phyloP scores from a whole-genome alignment of 2,329 filamentous ascomycete genomes.

The Aspergillus fumigatus region DNA sequence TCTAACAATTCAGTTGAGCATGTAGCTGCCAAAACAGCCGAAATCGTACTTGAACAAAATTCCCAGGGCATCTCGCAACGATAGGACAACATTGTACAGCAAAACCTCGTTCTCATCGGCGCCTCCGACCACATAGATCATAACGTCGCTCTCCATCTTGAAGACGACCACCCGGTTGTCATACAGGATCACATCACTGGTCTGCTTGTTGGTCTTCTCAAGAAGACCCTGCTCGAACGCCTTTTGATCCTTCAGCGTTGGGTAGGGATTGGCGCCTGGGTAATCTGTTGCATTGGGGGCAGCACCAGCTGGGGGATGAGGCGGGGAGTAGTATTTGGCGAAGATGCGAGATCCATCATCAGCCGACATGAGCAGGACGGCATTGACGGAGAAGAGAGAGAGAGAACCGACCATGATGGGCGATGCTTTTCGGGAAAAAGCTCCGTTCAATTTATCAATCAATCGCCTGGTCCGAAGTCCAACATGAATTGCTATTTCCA shows the following conservation, averaged over 20 bases:
- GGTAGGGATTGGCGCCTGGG: slow-evolving; percentile 71
- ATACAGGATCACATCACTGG: slow-evolving; percentile 92
- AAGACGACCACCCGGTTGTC: slow-evolving; percentile 95
- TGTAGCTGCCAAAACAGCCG: not conserved
- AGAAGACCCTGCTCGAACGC: slow-evolving; percentile 93
- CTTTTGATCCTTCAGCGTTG: slow-evolving; percentile 88
- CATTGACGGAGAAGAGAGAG: slow-evolving; percentile 71
- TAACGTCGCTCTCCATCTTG: slow-evolving; percentile 96
- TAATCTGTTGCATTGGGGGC: slow-evolving; percentile 54
- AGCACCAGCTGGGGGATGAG: slow-evolving; percentile 59
- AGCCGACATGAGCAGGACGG: slow-evolving; percentile 71
- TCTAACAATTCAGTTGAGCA: not conserved
- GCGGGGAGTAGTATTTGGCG: slow-evolving; percentile 83
- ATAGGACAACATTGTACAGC: slow-evolving; percentile 88
- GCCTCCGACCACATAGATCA: slow-evolving; percentile 88
- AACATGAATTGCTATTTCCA: slow-evolving; percentile 6
- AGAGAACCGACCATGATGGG: slow-evolving; percentile 66
- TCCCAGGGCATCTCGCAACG: slow-evolving; percentile 83
- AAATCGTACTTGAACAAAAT: slow-evolving; percentile 78
- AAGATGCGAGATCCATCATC: slow-evolving; percentile 91
- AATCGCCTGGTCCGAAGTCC: not conserved
- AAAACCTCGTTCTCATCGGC: slow-evolving; percentile 95
- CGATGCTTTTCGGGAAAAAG: slow-evolving; percentile 8
- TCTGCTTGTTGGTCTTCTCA: slow-evolving; percentile 94
- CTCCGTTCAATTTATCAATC: not conserved